Percentiles rank a stretch among this genome's conserved stretches.
Evolutionary conservation across 495 filamentous ascomycete genomes (phyloP).

Genomic region (Penicillium egyptiacum): DNA sequence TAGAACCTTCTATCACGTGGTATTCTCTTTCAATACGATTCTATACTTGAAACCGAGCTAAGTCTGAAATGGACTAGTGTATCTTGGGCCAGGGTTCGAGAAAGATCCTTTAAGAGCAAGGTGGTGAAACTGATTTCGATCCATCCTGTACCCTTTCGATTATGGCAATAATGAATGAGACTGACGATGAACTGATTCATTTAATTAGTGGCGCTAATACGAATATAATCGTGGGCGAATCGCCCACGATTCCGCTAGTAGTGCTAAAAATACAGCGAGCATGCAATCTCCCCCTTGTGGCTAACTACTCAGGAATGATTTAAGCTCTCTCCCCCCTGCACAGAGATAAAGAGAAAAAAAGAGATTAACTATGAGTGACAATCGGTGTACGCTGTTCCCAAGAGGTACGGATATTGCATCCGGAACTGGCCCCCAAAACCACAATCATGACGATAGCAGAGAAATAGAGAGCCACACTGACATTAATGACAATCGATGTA

Average conservation of each 20-base stretch:
- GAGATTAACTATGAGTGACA: not conserved
- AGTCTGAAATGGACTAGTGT: too few relatives aligned
- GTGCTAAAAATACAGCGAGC: not conserved
- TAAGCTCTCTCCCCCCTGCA: not conserved
- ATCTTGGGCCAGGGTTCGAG: too few relatives aligned
- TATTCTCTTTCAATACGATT: too few relatives aligned
- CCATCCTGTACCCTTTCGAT: too few relatives aligned
- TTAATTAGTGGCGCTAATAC: too few relatives aligned
- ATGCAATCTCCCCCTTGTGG: not conserved
- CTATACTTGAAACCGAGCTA: too few relatives aligned
- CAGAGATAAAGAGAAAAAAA: not conserved
- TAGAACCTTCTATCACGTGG: too few relatives aligned
- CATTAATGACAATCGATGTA: not conserved
- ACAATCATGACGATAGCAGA: not conserved
- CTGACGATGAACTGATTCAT: too few relatives aligned
- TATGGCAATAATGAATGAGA: too few relatives aligned
- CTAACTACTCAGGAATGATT: not conserved
- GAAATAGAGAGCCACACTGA: not conserved
- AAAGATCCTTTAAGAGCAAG: too few relatives aligned
- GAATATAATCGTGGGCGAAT: not conserved
- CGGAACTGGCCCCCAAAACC: not conserved
- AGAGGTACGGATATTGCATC: slow-evolving; percentile 1
- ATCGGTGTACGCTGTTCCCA: not conserved
- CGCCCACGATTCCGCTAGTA: slow-evolving; percentile 1
- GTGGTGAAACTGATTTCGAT: too few relatives aligned